A percentile compares a stretch with the other conserved stretches of the same genome.
Evolutionary conservation across 148 eudicot genomes (phyloP).

Genomic region (Chenopodium formosanum): DNA sequence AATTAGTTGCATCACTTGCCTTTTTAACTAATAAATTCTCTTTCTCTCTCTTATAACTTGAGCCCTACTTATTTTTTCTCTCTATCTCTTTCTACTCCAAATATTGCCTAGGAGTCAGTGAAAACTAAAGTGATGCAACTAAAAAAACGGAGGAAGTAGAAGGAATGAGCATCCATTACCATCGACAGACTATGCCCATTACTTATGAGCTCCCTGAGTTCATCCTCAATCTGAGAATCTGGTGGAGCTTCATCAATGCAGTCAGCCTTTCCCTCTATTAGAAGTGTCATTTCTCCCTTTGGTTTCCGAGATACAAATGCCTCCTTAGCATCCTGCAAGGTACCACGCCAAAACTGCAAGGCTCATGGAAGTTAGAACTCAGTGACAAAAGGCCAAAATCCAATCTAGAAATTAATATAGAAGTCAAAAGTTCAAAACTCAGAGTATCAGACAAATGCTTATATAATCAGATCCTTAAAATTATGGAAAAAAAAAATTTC

Average conservation of each 20-base stretch:
- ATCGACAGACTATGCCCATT: slow-evolving; percentile 78
- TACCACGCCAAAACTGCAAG: slow-evolving; percentile 93
- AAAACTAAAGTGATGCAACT: no score
- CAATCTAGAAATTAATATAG: neutral
- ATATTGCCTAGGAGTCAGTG: no score
- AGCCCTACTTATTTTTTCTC: no score
- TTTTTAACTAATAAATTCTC: no score
- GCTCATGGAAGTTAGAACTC: neutral
- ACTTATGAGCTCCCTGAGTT: slow-evolving; percentile 61
- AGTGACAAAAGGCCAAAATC: neutral
- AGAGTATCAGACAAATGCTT: neutral
- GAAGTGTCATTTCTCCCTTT: slow-evolving; percentile 92
- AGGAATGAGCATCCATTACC: slow-evolving; percentile 39
- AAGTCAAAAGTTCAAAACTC: neutral
- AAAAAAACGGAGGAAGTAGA: neutral
- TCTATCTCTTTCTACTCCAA: no score
- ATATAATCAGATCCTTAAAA: neutral
- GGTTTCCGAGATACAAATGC: slow-evolving; percentile 60
- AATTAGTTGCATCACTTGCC: no score
- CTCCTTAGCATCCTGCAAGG: slow-evolving; percentile 68
- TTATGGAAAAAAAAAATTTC: neutral
- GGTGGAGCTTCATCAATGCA: slow-evolving; percentile 47
- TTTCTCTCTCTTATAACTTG: no score
- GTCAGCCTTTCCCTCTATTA: slow-evolving; percentile 66
- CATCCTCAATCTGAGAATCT: slow-evolving; percentile 75